Evolutionary conservation across 352 stramenopile genomes (phyloP).

Genomic region (Ophiocytium majus): DNA sequence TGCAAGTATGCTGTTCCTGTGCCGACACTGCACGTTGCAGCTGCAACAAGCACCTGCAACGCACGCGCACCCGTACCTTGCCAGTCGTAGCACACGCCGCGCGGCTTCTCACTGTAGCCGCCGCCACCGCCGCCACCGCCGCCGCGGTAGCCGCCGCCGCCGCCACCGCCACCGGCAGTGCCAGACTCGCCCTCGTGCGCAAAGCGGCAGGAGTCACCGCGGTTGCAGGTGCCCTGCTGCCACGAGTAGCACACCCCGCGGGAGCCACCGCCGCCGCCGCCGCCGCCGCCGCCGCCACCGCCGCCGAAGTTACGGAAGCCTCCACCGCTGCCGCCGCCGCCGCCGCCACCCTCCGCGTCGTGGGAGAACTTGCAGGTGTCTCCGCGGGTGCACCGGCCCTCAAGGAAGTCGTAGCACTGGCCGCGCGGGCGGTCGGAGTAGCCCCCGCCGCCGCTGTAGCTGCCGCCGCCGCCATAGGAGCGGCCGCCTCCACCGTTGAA

Average conservation of each 20-base stretch:
- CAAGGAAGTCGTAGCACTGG: neutral
- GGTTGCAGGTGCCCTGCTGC: conserved; percentile 36
- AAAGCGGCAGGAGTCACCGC: conserved; percentile 45
- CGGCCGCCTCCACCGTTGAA: neutral
- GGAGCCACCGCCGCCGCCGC: conserved; percentile 25
- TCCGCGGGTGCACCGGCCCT: conserved; percentile 20
- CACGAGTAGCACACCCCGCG: conserved; percentile 45
- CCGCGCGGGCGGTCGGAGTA: neutral
- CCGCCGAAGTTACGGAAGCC: too few relatives aligned
- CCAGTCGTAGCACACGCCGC: conserved; percentile 44
- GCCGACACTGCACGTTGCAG: too few relatives aligned
- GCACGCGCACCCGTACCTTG: too few relatives aligned
- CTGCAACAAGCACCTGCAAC: too few relatives aligned
- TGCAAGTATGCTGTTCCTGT: too few relatives aligned
- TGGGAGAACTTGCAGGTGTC: neutral
- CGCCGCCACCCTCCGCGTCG: conserved; percentile 26
- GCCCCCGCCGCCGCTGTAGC: neutral
- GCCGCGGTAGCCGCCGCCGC: neutral
- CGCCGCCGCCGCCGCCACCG: conserved; percentile 14
- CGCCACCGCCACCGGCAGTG: neutral
- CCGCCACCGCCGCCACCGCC: too few relatives aligned
- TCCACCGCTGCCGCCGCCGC: neutral
- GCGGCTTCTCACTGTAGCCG: neutral
- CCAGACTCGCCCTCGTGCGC: conserved; percentile 16
- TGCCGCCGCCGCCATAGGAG: neutral